Evolutionary conservation across 495 filamentous ascomycete genomes (phyloP).

Genomic region (Podospora sp.): DNA sequence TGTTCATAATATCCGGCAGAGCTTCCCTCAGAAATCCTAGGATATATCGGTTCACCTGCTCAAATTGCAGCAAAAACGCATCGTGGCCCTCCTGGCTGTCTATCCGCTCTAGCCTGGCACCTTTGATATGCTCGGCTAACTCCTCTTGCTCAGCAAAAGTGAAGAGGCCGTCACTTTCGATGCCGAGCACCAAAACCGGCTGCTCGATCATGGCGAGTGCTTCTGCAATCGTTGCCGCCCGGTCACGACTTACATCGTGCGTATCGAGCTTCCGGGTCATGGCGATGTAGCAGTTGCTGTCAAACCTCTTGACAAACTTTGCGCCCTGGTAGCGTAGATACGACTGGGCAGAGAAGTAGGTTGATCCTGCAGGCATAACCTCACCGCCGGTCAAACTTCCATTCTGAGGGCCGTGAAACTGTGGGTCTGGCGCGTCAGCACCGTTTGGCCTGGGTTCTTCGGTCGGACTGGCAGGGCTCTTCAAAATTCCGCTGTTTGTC

Average conservation of each 20-base stretch:
- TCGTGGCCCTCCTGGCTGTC: slow-evolving; percentile 95
- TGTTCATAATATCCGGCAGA: slow-evolving; percentile 82
- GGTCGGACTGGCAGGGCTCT: slow-evolving; percentile 39
- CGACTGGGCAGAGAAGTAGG: slow-evolving; percentile 95
- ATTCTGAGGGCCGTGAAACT: slow-evolving; percentile 68
- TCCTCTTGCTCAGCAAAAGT: slow-evolving; percentile 96
- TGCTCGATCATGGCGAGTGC: slow-evolving; percentile 84
- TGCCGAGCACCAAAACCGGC: slow-evolving; percentile 86
- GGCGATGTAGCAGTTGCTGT: slow-evolving; percentile 98
- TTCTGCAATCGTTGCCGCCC: slow-evolving; percentile 63
- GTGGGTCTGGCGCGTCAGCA: slow-evolving; percentile 61
- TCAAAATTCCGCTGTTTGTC: slow-evolving; percentile 33
- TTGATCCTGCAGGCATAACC: slow-evolving; percentile 62
- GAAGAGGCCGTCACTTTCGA: slow-evolving; percentile 92
- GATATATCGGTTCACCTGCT: slow-evolving; percentile 91
- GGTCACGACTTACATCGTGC: slow-evolving; percentile 83
- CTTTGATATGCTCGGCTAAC: slow-evolving; percentile 77
- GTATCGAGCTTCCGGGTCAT: slow-evolving; percentile 99
- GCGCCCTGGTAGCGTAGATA: slow-evolving; percentile 97
- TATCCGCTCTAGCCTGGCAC: slow-evolving; percentile 78
- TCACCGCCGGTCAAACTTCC: slow-evolving; percentile 41
- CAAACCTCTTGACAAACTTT: slow-evolving; percentile 96
- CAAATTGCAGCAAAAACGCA: slow-evolving; percentile 93
- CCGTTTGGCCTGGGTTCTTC: slow-evolving; percentile 39
- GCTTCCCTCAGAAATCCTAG: slow-evolving; percentile 80